phyloP scores from a whole-genome alignment of 2,329 filamentous ascomycete genomes.

The Fusarium verticillioides region DNA sequence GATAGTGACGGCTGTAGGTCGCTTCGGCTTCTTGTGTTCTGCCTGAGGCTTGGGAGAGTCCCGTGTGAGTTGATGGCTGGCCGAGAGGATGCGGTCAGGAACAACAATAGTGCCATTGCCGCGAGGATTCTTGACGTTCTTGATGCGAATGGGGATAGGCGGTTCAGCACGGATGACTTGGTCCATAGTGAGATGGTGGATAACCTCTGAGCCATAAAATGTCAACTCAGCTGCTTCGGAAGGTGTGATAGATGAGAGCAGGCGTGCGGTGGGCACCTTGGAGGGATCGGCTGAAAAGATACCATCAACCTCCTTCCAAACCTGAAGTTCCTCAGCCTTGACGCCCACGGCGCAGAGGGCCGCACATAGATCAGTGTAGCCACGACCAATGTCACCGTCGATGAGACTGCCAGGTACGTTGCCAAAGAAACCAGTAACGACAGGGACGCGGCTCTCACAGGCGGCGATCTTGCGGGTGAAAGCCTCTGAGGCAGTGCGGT shows the following conservation, averaged over 20 bases:
- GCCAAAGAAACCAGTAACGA: conserved; percentile 94
- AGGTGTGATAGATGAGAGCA: conserved; percentile 90
- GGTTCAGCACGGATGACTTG: conserved; percentile 85
- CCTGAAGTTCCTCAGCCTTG: conserved; percentile 88
- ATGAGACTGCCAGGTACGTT: conserved; percentile 91
- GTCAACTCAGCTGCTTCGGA: conserved; percentile 96
- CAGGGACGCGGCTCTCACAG: conserved; percentile 76
- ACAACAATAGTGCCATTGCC: conserved; percentile 84
- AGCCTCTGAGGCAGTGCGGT: conserved; percentile 69
- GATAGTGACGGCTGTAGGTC: conserved; percentile 92
- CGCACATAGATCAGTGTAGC: conserved; percentile 96
- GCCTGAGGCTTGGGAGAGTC: conserved; percentile 55
- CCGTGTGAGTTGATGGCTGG: conserved; percentile 68
- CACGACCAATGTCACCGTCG: conserved; percentile 87
- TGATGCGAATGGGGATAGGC: conserved; percentile 87
- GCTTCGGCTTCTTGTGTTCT: conserved; percentile 68
- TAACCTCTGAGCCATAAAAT: conserved; percentile 94
- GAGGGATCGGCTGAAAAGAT: conserved; percentile 88
- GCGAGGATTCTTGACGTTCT: conserved; percentile 89
- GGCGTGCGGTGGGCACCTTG: conserved; percentile 91
- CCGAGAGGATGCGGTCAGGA: conserved; percentile 72
- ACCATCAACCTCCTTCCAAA: conserved; percentile 99
- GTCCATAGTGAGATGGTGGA: conserved; percentile 99
- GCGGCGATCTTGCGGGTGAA: conserved; percentile 72
- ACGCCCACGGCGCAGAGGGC: conserved; percentile 90